These are phyloP conservation scores for Musa itinerans DNA, from an alignment of 176 grass and related monocot genomes.

Conservation along the genomic window DNA sequence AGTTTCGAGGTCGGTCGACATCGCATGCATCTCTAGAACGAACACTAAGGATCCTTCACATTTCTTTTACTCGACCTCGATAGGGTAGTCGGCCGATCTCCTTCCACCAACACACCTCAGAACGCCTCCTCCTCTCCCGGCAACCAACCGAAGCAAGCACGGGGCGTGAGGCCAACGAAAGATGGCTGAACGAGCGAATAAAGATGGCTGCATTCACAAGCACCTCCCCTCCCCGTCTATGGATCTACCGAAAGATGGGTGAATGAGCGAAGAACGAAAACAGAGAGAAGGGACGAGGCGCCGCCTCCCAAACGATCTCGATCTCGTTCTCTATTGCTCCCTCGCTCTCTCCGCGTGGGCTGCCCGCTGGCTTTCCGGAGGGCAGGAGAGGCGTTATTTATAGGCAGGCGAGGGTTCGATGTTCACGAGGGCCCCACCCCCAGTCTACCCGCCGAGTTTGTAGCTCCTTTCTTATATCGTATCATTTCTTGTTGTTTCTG, in stretches of 20 bases:
- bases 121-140: neutral
- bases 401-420: neutral
- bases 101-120: neutral
- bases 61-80: neutral
- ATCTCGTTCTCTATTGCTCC: neutral
- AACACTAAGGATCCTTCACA: neutral
- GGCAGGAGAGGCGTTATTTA: slow-evolving; percentile 9
- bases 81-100: neutral
- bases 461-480: too few relatives aligned
- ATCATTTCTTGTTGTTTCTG: too few relatives aligned
- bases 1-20: neutral
- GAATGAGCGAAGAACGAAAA: neutral
- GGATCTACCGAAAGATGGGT: neutral
- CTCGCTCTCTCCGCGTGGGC: neutral
- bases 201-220: too few relatives aligned
- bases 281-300: neutral
- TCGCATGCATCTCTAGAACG: neutral
- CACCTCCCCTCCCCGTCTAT: too few relatives aligned
- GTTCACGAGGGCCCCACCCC: neutral
- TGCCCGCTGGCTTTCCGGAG: neutral
- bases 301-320: neutral
- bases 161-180: too few relatives aligned
- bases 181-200: too few relatives aligned
- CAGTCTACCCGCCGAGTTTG: neutral
- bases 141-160: neutral